A percentile compares a stretch with the other conserved stretches of the same genome.
phyloP scores from a whole-genome alignment of 306 rosid genomes.

The Acacia melanoxylon region DNA sequence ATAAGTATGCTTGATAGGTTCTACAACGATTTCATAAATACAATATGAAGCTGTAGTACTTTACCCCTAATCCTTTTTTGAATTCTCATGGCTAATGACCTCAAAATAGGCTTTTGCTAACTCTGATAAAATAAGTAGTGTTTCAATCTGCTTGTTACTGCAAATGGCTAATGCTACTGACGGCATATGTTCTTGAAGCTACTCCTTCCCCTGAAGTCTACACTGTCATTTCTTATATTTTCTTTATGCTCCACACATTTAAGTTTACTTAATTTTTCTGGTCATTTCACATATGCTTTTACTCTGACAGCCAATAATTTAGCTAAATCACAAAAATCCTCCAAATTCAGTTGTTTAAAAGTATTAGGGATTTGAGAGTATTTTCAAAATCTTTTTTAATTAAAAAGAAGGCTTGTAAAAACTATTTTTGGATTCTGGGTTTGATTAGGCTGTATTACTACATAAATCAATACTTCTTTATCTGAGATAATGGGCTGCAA shows the following conservation, averaged over 20 bases:
- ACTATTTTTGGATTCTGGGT: background rate
- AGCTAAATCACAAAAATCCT: background rate
- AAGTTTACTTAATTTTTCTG: too few relatives aligned
- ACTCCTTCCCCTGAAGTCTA: constrained; percentile 12
- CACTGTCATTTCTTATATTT: background rate
- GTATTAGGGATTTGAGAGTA: background rate
- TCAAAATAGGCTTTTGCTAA: background rate
- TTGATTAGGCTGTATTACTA: background rate
- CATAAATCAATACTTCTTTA: background rate
- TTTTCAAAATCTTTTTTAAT: constrained; percentile 7
- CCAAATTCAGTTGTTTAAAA: background rate
- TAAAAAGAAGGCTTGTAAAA: background rate
- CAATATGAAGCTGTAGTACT: background rate
- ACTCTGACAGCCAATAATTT: background rate
- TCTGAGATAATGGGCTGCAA: constrained; percentile 9
- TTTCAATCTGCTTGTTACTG: background rate
- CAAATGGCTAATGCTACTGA: background rate
- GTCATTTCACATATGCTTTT: too few relatives aligned
- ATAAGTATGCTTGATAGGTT: background rate
- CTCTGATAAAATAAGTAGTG: background rate
- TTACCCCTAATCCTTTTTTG: background rate
- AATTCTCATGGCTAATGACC: background rate
- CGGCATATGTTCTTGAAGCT: background rate
- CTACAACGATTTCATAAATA: background rate
- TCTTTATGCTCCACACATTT: background rate